Evolutionary conservation across 2,329 filamentous ascomycete genomes (phyloP), one percentile per base, ranked within the genome.

Genomic region (Penicillium sp.): DNA sequence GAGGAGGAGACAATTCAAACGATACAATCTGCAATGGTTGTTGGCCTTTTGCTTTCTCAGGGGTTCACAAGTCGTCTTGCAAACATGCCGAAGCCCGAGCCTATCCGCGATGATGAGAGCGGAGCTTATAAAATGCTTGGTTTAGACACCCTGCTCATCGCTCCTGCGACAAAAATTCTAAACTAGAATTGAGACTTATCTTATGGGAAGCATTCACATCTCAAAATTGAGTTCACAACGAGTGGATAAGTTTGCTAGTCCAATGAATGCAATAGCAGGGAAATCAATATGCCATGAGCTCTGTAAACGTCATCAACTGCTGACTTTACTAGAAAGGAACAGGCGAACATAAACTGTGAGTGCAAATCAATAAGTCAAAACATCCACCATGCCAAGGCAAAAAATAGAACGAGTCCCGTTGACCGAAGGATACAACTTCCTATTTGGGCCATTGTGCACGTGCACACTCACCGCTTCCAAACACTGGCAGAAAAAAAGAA

Each of bases 11-110:
- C 35, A 1, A 30, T 60, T 17, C 26, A 35, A 26, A 41, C 37
- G 4, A 62, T 67, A 28, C 57, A 60, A 36, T 13, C 47, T 6
- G 62, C 63, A 38, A 60, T 60, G 22, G 47, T 59, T 18, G 27
- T 59, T 11, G 66, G 66, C 1, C 29, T 64, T 26, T 36, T 70
- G 13, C 42, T 59, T 4, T 64, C 55, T 3, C 18, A 35, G 26
- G 65, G 64, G 4, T 69, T 69, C 39, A 69, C 63, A 2, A 57
- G 56, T 41, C 59, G 65, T 7, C 57, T 69, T 37, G 55, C 55
- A n/a, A 68, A 66, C 48, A 48, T 50, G 45, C 54, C 57, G 1
- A 32, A 54, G 47, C 54, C 62, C 14, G 46, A 56, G 18, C 64
- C 63, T 10, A 67, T 70, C 32, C 28, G 33, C 5, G 39, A 40